These are phyloP conservation scores for Colletotrichum higginsianum DNA, from an alignment of 2,329 filamentous ascomycete genomes.

Conservation along the genomic window DNA sequence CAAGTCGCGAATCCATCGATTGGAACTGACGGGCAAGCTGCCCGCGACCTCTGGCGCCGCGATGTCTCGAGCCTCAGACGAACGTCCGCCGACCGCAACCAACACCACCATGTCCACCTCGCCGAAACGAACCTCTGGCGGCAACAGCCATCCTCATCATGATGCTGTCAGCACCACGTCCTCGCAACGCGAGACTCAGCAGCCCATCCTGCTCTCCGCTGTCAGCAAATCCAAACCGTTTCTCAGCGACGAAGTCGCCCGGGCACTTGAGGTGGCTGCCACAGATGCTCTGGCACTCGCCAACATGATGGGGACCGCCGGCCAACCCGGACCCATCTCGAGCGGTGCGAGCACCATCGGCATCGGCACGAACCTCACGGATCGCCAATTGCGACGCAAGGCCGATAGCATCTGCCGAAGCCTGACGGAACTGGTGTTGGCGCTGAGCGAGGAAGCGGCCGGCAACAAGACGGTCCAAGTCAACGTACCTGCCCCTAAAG, in stretches of 20 bases:
- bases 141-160: slow-evolving; percentile 59
- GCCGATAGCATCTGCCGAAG: slow-evolving; percentile 94
- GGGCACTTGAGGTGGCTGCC: slow-evolving; percentile 84
- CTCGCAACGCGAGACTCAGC: slow-evolving; percentile 72
- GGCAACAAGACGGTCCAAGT: slow-evolving; percentile 52
- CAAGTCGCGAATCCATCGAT: slow-evolving; percentile 90
- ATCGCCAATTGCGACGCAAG: slow-evolving; percentile 90
- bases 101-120: slow-evolving; percentile 93
- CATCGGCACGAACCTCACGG: slow-evolving; percentile 70
- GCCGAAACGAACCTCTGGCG: slow-evolving; percentile 79
- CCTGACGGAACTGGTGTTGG: slow-evolving; percentile 91
- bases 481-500: slow-evolving; percentile 46
- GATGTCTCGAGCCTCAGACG: slow-evolving; percentile 80
- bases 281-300: slow-evolving; percentile 86
- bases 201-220: slow-evolving; percentile 83
- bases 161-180: slow-evolving; percentile 60
- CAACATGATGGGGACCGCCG: slow-evolving; percentile 81
- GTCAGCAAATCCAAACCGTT: slow-evolving; percentile 82
- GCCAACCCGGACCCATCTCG: slow-evolving; percentile 78
- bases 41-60: slow-evolving; percentile 87
- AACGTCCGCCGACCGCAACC: slow-evolving; percentile 91
- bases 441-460: slow-evolving; percentile 75
- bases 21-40: slow-evolving; percentile 91
- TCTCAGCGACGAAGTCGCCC: slow-evolving; percentile 80
- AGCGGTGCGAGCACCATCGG: slow-evolving; percentile 76